phyloP scores from a whole-genome alignment of 148 eudicot species.

The Silene uniflora region DNA sequence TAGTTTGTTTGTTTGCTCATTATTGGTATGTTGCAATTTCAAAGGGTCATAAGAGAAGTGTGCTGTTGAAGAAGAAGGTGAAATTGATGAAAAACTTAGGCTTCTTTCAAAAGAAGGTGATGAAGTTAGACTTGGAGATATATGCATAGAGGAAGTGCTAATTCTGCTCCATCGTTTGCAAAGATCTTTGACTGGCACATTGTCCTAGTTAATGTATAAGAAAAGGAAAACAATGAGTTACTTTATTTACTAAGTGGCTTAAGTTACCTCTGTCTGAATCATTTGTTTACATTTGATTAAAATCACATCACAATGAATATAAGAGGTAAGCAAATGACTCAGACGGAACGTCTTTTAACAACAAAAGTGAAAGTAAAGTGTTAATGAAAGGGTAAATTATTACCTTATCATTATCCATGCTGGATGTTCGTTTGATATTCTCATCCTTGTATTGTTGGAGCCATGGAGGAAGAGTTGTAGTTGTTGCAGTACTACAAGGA shows the following conservation, averaged over 20 bases:
- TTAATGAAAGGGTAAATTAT: slow-evolving; percentile 11
- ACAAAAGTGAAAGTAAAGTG: not conserved
- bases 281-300: too few relatives aligned
- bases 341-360: slow-evolving; percentile 17
- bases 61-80: slow-evolving; percentile 59
- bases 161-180: slow-evolving; percentile 56
- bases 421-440: slow-evolving; percentile 37
- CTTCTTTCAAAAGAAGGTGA: slow-evolving; percentile 42
- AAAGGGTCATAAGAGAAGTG: slow-evolving; percentile 44
- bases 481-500: slow-evolving; percentile 37
- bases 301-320: too few relatives aligned
- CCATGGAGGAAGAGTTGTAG: slow-evolving; percentile 82
- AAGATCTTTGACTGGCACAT: slow-evolving; percentile 40
- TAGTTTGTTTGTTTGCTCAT: not conserved
- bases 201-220: slow-evolving; percentile 37
- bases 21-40: slow-evolving; percentile 14
- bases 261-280: not conserved
- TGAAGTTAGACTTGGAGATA: slow-evolving; percentile 21
- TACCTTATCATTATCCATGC: slow-evolving; percentile 46
- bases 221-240: slow-evolving; percentile 17
- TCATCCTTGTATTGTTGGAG: slow-evolving; percentile 61
- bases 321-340: not conserved
- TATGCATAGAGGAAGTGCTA: slow-evolving; percentile 29
- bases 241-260: slow-evolving; percentile 6
- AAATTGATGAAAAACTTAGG: slow-evolving; percentile 34